Percentiles rank a stretch among this genome's conserved stretches.
Evolutionary conservation across 805 yeast genomes (phyloP).

Genomic region (Suhomyces vadensis): DNA sequence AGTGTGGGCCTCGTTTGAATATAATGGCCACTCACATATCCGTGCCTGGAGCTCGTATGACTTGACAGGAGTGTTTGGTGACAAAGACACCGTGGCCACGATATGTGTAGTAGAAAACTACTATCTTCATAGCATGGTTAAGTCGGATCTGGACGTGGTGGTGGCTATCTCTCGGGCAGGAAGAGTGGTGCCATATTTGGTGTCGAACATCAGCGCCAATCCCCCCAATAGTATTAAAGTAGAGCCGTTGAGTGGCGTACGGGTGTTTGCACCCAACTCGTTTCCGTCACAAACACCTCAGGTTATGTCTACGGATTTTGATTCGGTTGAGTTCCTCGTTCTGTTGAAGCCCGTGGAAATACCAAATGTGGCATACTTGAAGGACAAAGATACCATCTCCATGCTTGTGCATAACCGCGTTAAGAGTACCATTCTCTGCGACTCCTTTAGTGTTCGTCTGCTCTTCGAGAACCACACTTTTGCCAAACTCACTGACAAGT

Average conservation of each 20-base stretch:
- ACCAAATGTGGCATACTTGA: slow-evolving; percentile 14
- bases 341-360: slow-evolving; percentile 20
- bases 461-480: neutral
- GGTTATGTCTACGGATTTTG: slow-evolving; percentile 14
- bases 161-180: slow-evolving; percentile 47
- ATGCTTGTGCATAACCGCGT: slow-evolving; percentile 39
- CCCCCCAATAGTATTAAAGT: slow-evolving; percentile 58
- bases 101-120: slow-evolving; percentile 40
- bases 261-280: slow-evolving; percentile 13
- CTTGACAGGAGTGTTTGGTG: slow-evolving; percentile 15
- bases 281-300: slow-evolving; percentile 12
- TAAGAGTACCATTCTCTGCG: slow-evolving; percentile 34
- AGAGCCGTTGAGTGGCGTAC: slow-evolving; percentile 29
- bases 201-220: slow-evolving; percentile 51
- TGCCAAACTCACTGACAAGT: slow-evolving; percentile 41
- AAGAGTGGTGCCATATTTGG: slow-evolving; percentile 41
- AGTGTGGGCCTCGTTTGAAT: slow-evolving; percentile 68
- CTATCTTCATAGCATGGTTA: slow-evolving; percentile 27
- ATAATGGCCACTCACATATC: slow-evolving; percentile 56
- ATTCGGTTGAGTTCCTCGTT: slow-evolving; percentile 3
- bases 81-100: slow-evolving; percentile 11
- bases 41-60: slow-evolving; percentile 56
- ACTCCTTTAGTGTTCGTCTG: slow-evolving; percentile 12
- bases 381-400: slow-evolving; percentile 11
- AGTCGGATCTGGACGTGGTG: slow-evolving; percentile 28